Conservation (phyloP, 164 flowering plant genomes). For the Cinnamomum micranthum region DNA sequence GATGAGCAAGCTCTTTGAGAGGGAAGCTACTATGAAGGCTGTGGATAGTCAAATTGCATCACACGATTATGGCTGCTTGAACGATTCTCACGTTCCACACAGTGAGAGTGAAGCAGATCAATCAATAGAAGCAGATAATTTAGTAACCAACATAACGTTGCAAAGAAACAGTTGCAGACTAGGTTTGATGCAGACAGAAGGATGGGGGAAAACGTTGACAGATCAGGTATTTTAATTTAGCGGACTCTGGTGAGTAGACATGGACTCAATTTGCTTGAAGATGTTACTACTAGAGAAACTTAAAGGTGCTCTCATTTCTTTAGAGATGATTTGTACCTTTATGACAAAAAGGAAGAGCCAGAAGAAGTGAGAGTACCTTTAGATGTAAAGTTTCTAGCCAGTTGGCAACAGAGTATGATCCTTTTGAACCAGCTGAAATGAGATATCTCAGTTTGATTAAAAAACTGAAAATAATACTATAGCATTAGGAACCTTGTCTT, state of each 20-base stretch:
- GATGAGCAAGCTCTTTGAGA: slow-evolving; percentile 60
- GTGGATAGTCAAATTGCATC: slow-evolving; percentile 1
- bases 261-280: background rate
- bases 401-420: background rate
- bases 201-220: slow-evolving; percentile 8
- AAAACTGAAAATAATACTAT: background rate
- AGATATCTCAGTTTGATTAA: background rate
- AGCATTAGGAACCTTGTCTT: background rate
- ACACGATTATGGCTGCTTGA: background rate
- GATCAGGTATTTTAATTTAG: slow-evolving; percentile 27
- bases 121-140: slow-evolving; percentile 44
- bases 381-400: background rate
- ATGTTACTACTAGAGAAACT: background rate
- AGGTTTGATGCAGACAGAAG: slow-evolving; percentile 9
- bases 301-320: background rate
- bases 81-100: slow-evolving; percentile 12
- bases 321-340: background rate
- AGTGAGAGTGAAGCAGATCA: slow-evolving; percentile 27
- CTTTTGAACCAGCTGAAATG: background rate
- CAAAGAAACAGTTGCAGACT: slow-evolving; percentile 12
- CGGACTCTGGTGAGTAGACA: background rate
- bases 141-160: slow-evolving; percentile 47
- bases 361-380: background rate
- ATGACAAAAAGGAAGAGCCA: background rate
- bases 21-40: slow-evolving; percentile 21